phyloP scores from a whole-genome alignment of 1,139 yeast species.

The Kodamaea fungicola region DNA sequence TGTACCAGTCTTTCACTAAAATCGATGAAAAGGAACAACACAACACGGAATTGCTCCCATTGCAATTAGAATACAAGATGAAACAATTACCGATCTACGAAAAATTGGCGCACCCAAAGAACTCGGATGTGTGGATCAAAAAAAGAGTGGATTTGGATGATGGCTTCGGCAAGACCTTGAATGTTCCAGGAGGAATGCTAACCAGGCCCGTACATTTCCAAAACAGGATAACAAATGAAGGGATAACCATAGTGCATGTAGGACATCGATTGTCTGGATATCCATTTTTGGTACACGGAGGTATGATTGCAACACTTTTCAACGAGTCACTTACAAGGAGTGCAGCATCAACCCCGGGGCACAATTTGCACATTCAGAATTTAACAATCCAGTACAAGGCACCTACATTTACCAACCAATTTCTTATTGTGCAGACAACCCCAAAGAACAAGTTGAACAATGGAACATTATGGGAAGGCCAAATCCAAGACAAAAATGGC shows the following conservation, averaged over 20 bases:
- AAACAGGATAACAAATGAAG: slow-evolving; percentile 53
- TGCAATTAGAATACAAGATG: slow-evolving; percentile 44
- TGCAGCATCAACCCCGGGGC: slow-evolving; percentile 39
- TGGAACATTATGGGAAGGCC: slow-evolving; percentile 23
- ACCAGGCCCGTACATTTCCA: slow-evolving; percentile 71
- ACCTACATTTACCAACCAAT: slow-evolving; percentile 81
- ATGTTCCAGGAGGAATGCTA: slow-evolving; percentile 73
- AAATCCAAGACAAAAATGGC: slow-evolving; percentile 34
- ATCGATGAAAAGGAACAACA: slow-evolving; percentile 20
- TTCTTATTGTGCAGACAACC: slow-evolving; percentile 61
- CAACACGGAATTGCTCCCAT: slow-evolving; percentile 13
- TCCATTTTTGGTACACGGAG: slow-evolving; percentile 88
- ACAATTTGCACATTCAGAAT: slow-evolving; percentile 40
- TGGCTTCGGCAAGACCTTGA: slow-evolving; percentile 30
- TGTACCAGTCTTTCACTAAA: slow-evolving; percentile 29
- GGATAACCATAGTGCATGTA: slow-evolving; percentile 67
- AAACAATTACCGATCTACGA: slow-evolving; percentile 52
- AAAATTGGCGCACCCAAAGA: slow-evolving; percentile 35
- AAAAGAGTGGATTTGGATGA: slow-evolving; percentile 6
- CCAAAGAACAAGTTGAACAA: slow-evolving; percentile 25
- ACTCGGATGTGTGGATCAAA: slow-evolving; percentile 39
- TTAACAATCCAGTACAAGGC: slow-evolving; percentile 57
- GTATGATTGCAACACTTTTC: slow-evolving; percentile 75
- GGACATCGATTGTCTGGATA: slow-evolving; percentile 83
- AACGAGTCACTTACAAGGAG: slow-evolving; percentile 70